Evolutionary conservation across 768 basidiomycete species (phyloP), one percentile per base, ranked within the genome.

Genomic region (Sarcodon aspratus): DNA sequence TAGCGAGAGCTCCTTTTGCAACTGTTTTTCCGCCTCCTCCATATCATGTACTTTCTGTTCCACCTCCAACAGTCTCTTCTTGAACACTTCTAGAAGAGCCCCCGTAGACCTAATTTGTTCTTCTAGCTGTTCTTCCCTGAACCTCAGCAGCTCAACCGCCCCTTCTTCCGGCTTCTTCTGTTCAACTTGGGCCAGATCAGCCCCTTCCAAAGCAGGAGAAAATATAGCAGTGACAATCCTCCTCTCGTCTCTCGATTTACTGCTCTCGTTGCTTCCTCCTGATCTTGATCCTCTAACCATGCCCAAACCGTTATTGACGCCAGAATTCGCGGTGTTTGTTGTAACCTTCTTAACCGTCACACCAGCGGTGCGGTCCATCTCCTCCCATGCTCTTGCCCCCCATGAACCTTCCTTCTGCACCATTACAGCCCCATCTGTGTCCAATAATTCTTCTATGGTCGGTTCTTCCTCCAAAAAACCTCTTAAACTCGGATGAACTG

Each of bases 301-400:
- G 9, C 50, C 58, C 6, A 47, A 50, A 6, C 52, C 50, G 36
- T 32, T 36, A 15, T 11, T 38, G 11, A 40, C 34, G 33, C 33
- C 17, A n/a, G n/a, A 12, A 43, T 31, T 34, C 40, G 50, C 48
- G 27, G 47, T 56, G 46, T 49, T 43, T 12, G 52, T 54, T 10
- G 53, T 51, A 32, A 63, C 33, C 32, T 57, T 61, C 52, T 65
- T 67, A 31, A 66, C 59, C n/a, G 67, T 69, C 9, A 55, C 55
- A 1, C 65, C 63, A 10, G 55, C 53, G 4, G 48, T 55, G 17
- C 56, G n/a, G 48, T 65, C 60, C 40, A 62, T 53, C 31, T 63
- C 63, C 54, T 68, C 67, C 67, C 67, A 68, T 3, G 67, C 67
- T 7, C 62, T 55, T 9, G 63, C 67, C 34, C 67, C 68, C 61